phyloP scores from a whole-genome alignment of 2,329 filamentous ascomycete species.

The Aspergillus felis region DNA sequence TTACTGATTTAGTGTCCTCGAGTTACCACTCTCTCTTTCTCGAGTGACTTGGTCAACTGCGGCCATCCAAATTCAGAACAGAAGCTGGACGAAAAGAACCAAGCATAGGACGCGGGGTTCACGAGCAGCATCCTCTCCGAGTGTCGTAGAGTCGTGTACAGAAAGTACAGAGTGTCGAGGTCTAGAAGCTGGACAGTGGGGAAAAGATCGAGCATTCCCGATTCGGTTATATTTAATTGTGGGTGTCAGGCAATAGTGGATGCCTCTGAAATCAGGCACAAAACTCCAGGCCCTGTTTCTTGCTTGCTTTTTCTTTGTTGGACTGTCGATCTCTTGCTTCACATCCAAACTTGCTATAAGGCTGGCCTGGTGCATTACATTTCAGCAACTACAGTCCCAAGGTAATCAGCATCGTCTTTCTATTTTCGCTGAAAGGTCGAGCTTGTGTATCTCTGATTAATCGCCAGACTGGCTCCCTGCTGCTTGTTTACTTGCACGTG shows the following conservation, averaged over 20 bases:
- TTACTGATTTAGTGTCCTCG: not conserved
- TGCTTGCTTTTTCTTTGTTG: slow-evolving; percentile 5
- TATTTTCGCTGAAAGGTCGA: not conserved
- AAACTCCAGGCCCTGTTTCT: not conserved
- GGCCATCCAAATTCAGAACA: not conserved
- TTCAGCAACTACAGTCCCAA: not conserved
- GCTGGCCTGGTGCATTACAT: not conserved
- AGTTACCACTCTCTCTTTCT: not conserved
- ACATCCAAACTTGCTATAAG: not conserved
- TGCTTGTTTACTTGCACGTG: not conserved
- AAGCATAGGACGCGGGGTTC: not conserved
- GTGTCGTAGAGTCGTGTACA: not conserved
- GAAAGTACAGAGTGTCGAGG: not conserved
- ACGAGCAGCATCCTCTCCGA: not conserved
- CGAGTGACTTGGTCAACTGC: not conserved
- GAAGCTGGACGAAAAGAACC: not conserved
- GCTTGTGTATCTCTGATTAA: not conserved
- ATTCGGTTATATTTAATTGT: not conserved
- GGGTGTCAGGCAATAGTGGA: not conserved
- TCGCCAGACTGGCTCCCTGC: not conserved
- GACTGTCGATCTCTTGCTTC: not conserved
- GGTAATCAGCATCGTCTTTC: not conserved
- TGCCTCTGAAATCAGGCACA: slow-evolving; percentile 11
- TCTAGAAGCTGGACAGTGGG: not conserved
- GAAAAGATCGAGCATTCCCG: not conserved